These are phyloP conservation scores for Trichophyton equinum DNA, from an alignment of 2,329 filamentous ascomycete species.

Conservation along the genomic window DNA sequence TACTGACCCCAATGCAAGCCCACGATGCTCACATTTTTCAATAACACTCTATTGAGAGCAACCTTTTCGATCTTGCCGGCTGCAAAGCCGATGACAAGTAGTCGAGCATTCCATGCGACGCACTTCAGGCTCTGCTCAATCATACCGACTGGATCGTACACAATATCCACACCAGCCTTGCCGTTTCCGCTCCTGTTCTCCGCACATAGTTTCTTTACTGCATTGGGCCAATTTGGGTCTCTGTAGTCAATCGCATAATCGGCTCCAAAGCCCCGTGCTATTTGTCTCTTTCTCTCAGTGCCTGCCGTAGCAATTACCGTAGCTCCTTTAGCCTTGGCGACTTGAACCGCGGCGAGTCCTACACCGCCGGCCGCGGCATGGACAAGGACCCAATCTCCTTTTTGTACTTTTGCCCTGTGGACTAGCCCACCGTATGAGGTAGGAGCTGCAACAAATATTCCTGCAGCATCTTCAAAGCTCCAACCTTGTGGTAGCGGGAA, in stretches of 20 bases:
- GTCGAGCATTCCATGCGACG: slow-evolving; percentile 79
- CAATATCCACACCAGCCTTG: slow-evolving; percentile 66
- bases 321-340: slow-evolving; percentile 84
- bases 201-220: slow-evolving; percentile 56
- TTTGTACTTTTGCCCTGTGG: slow-evolving; percentile 59
- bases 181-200: slow-evolving; percentile 50
- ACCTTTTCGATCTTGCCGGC: slow-evolving; percentile 81
- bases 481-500: slow-evolving; percentile 67
- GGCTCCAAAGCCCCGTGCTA: slow-evolving; percentile 70
- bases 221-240: slow-evolving; percentile 52
- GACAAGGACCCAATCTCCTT: slow-evolving; percentile 75
- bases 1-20: slow-evolving; percentile 91
- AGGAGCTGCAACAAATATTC: slow-evolving; percentile 81
- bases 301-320: slow-evolving; percentile 89
- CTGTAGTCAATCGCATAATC: slow-evolving; percentile 73
- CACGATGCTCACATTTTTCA: slow-evolving; percentile 87
- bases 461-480: slow-evolving; percentile 73
- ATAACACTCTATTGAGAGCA: slow-evolving; percentile 76
- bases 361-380: slow-evolving; percentile 90
- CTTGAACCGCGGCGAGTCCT: slow-evolving; percentile 79
- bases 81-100: slow-evolving; percentile 82
- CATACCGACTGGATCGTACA: slow-evolving; percentile 87
- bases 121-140: slow-evolving; percentile 83
- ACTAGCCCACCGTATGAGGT: slow-evolving; percentile 81
- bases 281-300: slow-evolving; percentile 61